Evolutionary conservation across 805 yeast genomes (phyloP), one percentile per base, ranked within the genome.

Genomic region (Cyberlindnera veronae): DNA sequence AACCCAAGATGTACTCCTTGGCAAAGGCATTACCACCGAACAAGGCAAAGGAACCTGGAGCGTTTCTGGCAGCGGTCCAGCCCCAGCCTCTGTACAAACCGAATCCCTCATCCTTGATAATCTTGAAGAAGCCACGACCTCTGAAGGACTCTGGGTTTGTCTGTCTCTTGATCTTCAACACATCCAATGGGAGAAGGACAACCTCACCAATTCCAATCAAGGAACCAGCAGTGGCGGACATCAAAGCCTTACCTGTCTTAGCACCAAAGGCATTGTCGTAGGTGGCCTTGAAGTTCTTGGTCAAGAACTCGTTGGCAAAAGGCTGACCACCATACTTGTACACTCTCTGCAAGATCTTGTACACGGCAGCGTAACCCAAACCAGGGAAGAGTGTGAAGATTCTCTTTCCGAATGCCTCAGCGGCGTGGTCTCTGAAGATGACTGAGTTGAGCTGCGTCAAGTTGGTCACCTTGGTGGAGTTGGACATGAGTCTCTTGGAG

Each of bases 321-420:
- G 99, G 99, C 71, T 93, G 99, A 37, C 99, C 99, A 60, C 99
- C 98, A 64, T 93, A 93, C 69, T 93, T 93, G 77, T 93, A 93
- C 41, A 93, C 97, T 71, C 99, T 81, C 69, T 93, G 99, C 54
- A 91, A 71, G 54, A 93, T 84, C 68, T 93, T 93, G 74, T 93
- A 93, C 51, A 89, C 86, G 34, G 99, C 98, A 48, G 99, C 99
- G 61, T 93, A 93, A 19, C 98, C 98, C 49, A 93, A 76, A 63
- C 99, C 99, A 15, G 99, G 99, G 71, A 93, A 93, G 49, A 93
- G 73, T 10, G 97, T 83, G 50, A 87, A 68, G 32, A 86, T 59
- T 63, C 97, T 77, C 45, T 77, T 73, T 17, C 79, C 79, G 2
- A 88, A 55, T 4, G 93, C 74, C 51, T 85, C 81, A 36, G 71